Evolutionary conservation across 129 eudicot species (phyloP).

Genomic region (Artemisia tridentata): DNA sequence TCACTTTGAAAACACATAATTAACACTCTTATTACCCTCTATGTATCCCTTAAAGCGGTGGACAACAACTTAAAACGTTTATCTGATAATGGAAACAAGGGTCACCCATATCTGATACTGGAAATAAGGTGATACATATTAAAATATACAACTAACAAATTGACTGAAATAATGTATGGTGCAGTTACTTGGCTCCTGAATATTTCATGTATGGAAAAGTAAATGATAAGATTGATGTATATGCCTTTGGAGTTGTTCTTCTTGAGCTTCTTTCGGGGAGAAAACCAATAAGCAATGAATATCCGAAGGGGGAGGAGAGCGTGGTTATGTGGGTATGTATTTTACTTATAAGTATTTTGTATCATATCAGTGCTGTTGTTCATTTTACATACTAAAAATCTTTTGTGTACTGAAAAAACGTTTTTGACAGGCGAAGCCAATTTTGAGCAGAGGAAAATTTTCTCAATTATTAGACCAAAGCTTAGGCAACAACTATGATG

Average conservation of each 20-base stretch:
- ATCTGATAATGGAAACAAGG: no score
- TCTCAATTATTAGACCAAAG: conserved; percentile 55
- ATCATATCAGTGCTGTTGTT: neutral
- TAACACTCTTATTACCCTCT: no score
- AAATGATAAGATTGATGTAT: conserved; percentile 85
- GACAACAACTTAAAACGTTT: no score
- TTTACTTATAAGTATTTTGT: neutral
- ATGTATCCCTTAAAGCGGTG: no score
- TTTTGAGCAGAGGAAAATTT: conserved; percentile 63
- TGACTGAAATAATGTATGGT: conserved; percentile 15
- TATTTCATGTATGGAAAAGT: conserved; percentile 98
- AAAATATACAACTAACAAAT: neutral
- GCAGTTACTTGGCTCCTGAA: conserved; percentile 96
- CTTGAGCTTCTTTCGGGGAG: conserved; percentile 96
- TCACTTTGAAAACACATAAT: no score
- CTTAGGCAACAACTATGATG: conserved; percentile 52
- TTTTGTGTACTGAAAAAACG: conserved; percentile 1
- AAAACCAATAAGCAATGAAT: conserved; percentile 75
- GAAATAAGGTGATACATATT: neutral
- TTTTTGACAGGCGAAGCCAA: conserved; percentile 66
- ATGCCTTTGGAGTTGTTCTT: conserved; percentile 96
- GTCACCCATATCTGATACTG: no score
- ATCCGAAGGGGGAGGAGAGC: conserved; percentile 89
- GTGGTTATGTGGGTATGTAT: conserved; percentile 94
- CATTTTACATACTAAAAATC: neutral